Evolutionary conservation across 768 basidiomycete genomes (phyloP).

Genomic region (Collybiopsis luxurians): DNA sequence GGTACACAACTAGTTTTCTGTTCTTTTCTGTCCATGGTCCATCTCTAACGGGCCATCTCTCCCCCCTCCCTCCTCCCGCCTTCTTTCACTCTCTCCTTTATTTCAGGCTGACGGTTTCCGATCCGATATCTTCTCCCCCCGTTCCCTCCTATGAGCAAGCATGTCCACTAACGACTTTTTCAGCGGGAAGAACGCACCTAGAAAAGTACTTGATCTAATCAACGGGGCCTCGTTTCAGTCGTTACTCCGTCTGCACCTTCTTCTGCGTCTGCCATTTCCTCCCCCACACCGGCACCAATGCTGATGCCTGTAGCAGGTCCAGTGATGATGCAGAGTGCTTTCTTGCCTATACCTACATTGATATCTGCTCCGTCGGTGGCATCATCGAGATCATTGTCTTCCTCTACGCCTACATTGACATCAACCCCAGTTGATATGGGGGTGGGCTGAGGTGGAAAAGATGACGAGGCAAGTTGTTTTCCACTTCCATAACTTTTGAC

Average conservation of each 20-base stretch:
- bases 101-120: slow-evolving; percentile 90
- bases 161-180: slow-evolving; percentile 86
- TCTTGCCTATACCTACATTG: background rate
- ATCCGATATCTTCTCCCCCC: slow-evolving; percentile 93
- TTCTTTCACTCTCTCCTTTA: too few species aligned
- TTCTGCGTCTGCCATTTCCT: slow-evolving; percentile 14
- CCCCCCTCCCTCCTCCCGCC: too few species aligned
- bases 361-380: slow-evolving; percentile 5
- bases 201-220: slow-evolving; percentile 79
- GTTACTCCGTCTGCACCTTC: slow-evolving; percentile 24
- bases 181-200: slow-evolving; percentile 66
- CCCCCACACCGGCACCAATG: too few species aligned
- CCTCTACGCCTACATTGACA: slow-evolving; percentile 5
- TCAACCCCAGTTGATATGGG: background rate
- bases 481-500: too few species aligned
- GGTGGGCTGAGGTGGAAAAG: too few species aligned
- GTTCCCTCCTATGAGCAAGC: slow-evolving; percentile 79
- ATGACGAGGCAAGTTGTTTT: background rate
- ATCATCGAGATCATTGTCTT: slow-evolving; percentile 4
- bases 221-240: slow-evolving; percentile 40
- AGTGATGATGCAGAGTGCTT: too few species aligned
- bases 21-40: too few species aligned
- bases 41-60: too few species aligned
- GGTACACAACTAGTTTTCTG: slow-evolving; percentile 38
- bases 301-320: too few species aligned